Evolutionary conservation across 2,329 filamentous ascomycete species (phyloP), one percentile per base, ranked within the genome.

Genomic region (Cadophora malorum): DNA sequence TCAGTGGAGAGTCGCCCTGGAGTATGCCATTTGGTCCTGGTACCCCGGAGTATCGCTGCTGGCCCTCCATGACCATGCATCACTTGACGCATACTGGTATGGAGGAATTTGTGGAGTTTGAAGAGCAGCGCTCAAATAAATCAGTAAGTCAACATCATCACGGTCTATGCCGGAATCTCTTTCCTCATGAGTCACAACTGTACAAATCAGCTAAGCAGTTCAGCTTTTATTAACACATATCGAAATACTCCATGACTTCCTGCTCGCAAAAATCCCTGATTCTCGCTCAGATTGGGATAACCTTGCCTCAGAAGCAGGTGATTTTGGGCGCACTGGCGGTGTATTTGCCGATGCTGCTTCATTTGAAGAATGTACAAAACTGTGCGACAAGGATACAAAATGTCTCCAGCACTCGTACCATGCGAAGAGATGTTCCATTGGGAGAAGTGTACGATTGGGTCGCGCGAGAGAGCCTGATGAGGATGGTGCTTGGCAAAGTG

Each of bases 61-160:
- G 85, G 70, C 84, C 85, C 7, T 79, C 85, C 12, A 73, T 87
- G 52, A 85, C 84, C 5, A 84, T 87, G 82, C 84, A 86, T 71
- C 83, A 86, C 72, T 81, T 87, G 75, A 82, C 81, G 60, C 79
- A 84, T 79, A 33, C 1, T 7, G 64, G 61, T 5, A 66, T 66
- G 63, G 45, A 33, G 45, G 63, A 85, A 61, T 86, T 81, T 65
- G 83, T 61, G 79, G 81, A 45, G 78, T 64, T 31, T 35, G 85
- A 87, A 73, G 80, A 85, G 74, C 38, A 50, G 23, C 67, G 70
- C 47, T 67, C 31, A 9, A 63, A 61, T n/a, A 49, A 10, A 25
- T 61, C 59, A n/a, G 59, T 61, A 61, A 45, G 59, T 67, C 16
- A 8, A 28, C 5, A 28, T 28, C 14, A 9, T 9, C 25, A 8